A percentile compares a stretch with the other conserved stretches of the same genome.
phyloP scores from a whole-genome alignment of 225 moss, liverwort and hornwort species.

The Rhytidiadelphus loreus region DNA sequence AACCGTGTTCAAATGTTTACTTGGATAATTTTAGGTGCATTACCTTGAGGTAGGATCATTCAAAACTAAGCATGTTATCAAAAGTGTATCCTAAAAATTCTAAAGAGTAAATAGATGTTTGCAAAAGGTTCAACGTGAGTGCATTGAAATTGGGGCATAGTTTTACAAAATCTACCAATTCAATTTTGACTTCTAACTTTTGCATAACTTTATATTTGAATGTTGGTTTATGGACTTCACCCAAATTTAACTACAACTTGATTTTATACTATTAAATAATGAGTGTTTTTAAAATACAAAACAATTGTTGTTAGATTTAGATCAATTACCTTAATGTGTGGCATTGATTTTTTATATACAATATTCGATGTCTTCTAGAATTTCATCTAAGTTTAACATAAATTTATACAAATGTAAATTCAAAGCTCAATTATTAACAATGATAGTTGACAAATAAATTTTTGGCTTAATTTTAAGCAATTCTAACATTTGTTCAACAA shows the following conservation, averaged over 20 bases:
- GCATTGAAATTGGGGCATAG: accelerated
- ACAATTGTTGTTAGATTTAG: not conserved
- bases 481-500: not conserved
- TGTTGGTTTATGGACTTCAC: not conserved
- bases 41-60: not conserved
- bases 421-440: not conserved
- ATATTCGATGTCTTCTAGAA: not conserved
- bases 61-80: not conserved
- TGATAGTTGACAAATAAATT: not conserved
- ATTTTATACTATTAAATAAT: not conserved
- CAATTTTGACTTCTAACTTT: not conserved
- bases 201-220: not conserved
- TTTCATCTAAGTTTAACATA: not conserved
- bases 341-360: not conserved
- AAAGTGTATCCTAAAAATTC: not conserved
- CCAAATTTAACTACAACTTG: not conserved
- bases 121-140: not conserved
- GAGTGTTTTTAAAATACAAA: accelerated
- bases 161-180: not conserved
- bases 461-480: accelerated
- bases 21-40: not conserved
- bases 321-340: not conserved
- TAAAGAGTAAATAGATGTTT: not conserved
- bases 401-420: not conserved
- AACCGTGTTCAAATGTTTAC: no score